Conservation (phyloP, 2,329 filamentous ascomycete genomes). For the Botryotinia convoluta region DNA sequence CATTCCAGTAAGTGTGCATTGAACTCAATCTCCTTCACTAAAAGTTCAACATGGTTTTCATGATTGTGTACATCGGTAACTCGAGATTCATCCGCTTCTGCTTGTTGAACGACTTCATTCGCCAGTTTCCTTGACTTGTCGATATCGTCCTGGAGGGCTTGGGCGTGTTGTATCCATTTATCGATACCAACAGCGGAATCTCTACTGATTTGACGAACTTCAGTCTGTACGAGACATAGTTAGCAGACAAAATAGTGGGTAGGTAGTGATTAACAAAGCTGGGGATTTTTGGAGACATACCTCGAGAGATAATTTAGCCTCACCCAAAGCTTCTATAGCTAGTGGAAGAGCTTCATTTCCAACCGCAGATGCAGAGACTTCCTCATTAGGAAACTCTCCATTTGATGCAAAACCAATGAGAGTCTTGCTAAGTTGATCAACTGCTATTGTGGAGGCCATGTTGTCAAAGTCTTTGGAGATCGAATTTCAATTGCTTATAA, state of each 20-base stretch:
- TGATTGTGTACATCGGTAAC: slow-evolving; percentile 40
- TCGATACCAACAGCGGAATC: slow-evolving; percentile 77
- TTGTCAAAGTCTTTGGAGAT: slow-evolving; percentile 15
- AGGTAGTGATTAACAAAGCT: not conserved
- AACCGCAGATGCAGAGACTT: slow-evolving; percentile 38
- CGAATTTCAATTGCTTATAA: not conserved
- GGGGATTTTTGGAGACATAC: slow-evolving; percentile 35
- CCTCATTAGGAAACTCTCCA: slow-evolving; percentile 47
- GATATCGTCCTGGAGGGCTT: slow-evolving; percentile 81
- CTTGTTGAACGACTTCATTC: slow-evolving; percentile 74
- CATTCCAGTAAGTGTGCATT: slow-evolving; percentile 54
- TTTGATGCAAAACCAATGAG: slow-evolving; percentile 60
- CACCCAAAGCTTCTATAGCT: slow-evolving; percentile 44
- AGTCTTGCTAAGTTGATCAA: slow-evolving; percentile 50
- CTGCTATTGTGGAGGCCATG: slow-evolving; percentile 29
- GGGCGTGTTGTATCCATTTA: slow-evolving; percentile 81
- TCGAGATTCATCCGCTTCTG: slow-evolving; percentile 60
- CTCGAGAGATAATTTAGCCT: slow-evolving; percentile 47
- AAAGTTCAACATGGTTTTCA: slow-evolving; percentile 55
- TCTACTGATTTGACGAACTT: slow-evolving; percentile 74
- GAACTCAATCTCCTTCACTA: slow-evolving; percentile 57
- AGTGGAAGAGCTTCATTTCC: slow-evolving; percentile 39
- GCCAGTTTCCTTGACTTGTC: slow-evolving; percentile 75
- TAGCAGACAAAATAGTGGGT: slow-evolving; percentile 6
- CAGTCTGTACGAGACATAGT: slow-evolving; percentile 36